These are phyloP conservation scores for Exophiala dermatitidis DNA, from an alignment of 2,329 filamentous ascomycete genomes.

Conservation along the genomic window DNA sequence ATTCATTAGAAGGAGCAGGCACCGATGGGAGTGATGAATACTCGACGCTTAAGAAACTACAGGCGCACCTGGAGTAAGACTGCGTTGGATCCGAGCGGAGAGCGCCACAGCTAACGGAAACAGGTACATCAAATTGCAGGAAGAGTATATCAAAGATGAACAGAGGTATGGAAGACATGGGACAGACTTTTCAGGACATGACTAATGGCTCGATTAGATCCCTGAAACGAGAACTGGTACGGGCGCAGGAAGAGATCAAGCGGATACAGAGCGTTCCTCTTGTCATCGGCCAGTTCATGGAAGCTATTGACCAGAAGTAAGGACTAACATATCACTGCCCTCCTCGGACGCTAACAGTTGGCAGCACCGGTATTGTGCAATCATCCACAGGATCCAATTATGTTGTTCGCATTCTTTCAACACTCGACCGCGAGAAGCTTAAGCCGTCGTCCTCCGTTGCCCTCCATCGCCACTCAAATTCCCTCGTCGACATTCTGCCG, in stretches of 20 bases:
- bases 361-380: conserved; percentile 92
- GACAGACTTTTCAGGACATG: background rate
- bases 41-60: conserved; percentile 88
- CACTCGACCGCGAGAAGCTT: conserved; percentile 93
- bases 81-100: background rate
- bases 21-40: conserved; percentile 87
- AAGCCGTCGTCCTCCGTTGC: conserved; percentile 97
- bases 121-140: conserved; percentile 91
- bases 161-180: conserved; percentile 58
- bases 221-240: conserved; percentile 91
- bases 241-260: conserved; percentile 98
- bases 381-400: conserved; percentile 98
- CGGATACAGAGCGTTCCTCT: conserved; percentile 96
- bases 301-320: conserved; percentile 98
- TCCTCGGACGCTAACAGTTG: conserved; percentile 18
- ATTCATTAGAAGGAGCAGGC: conserved; percentile 76
- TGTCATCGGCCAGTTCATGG: conserved; percentile 99
- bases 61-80: conserved; percentile 83
- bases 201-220: conserved; percentile 51
- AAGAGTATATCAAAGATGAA: conserved; percentile 99
- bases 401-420: conserved; percentile 95
- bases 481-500: conserved; percentile 96
- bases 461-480: conserved; percentile 95
- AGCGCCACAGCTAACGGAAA: conserved; percentile 27
- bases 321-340: conserved; percentile 26